These are phyloP conservation scores for Inonotus obliquus DNA, from an alignment of 1,284 basidiomycete species.

Conservation along the genomic window DNA sequence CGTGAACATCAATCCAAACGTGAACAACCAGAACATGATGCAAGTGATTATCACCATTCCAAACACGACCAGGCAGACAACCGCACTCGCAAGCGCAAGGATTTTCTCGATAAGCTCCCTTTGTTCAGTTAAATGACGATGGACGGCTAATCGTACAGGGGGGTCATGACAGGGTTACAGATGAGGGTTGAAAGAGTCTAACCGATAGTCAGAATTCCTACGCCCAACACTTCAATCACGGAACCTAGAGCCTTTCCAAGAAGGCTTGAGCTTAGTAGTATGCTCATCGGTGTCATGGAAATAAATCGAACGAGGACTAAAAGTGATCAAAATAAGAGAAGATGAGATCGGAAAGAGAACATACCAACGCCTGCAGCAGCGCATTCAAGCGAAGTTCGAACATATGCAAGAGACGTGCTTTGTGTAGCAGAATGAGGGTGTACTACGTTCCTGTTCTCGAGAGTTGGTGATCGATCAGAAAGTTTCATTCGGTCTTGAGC, in stretches of 20 bases:
- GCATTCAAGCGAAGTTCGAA: conserved; percentile 43
- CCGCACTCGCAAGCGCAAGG: conserved; percentile 5
- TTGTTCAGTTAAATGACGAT: conserved; percentile 12
- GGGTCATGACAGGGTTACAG: background rate
- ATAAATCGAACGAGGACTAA: conserved; percentile 14
- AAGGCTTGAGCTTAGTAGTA: background rate
- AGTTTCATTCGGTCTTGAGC: background rate
- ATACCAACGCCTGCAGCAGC: conserved; percentile 35
- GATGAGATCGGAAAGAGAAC: background rate
- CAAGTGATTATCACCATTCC: background rate
- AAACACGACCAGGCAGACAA: conserved; percentile 1
- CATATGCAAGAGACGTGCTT: conserved; percentile 45
- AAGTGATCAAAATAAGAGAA: background rate
- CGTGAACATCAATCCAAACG: conserved; percentile 11
- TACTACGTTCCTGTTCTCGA: conserved; percentile 42
- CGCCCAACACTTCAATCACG: conserved; percentile 2
- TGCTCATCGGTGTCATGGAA: background rate
- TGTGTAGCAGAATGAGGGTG: conserved; percentile 47
- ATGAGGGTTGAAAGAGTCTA: background rate
- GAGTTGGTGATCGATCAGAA: background rate
- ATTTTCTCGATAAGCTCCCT: conserved; percentile 10
- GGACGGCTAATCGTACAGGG: background rate
- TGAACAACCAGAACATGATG: too few relatives aligned
- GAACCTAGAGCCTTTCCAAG: conserved; percentile 7
- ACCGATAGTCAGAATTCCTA: conserved; percentile 11